These are phyloP conservation scores for Nigrospora sphaerica DNA, from an alignment of 2,329 filamentous ascomycete genomes.

Conservation along the genomic window DNA sequence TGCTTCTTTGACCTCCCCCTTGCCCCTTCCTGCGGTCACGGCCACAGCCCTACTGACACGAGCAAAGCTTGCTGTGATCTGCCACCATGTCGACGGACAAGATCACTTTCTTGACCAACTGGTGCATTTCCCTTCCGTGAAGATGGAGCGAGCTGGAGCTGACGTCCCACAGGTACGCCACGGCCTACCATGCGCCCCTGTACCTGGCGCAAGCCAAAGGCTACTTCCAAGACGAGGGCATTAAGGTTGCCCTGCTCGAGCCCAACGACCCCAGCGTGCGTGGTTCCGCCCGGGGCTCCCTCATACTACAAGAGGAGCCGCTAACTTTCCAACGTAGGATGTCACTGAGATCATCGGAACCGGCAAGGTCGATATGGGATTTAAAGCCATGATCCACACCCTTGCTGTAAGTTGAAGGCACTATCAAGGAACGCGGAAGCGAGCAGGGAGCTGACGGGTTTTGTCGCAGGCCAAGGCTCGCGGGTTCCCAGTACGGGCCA, in stretches of 20 bases:
- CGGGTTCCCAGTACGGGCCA: conserved; percentile 63
- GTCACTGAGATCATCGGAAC: conserved; percentile 76
- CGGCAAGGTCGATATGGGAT: conserved; percentile 69
- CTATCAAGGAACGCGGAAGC: neutral
- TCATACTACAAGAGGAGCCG: neutral
- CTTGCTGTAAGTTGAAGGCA: conserved; percentile 47
- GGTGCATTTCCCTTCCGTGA: conserved; percentile 38
- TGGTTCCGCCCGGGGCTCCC: neutral
- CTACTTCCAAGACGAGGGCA: conserved; percentile 67
- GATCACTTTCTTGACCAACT: conserved; percentile 81
- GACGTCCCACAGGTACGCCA: conserved; percentile 57
- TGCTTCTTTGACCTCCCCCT: conserved; percentile 56
- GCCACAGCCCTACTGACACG: neutral
- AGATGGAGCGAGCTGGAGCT: neutral
- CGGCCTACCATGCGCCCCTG: conserved; percentile 71
- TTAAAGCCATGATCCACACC: conserved; percentile 82
- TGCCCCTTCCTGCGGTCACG: conserved; percentile 3
- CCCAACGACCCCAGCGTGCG: conserved; percentile 68
- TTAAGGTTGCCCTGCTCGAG: conserved; percentile 71
- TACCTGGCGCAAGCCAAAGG: conserved; percentile 72
- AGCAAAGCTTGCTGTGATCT: conserved; percentile 33
- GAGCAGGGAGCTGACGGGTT: conserved; percentile 1
- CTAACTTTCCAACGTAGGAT: conserved; percentile 39
- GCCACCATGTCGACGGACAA: conserved; percentile 71
- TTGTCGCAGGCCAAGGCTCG: conserved; percentile 60